A percentile compares a stretch with the other conserved stretches of the same genome.
These are phyloP conservation scores for Citrus inodora DNA, from an alignment of 345 rosid species.

Conservation along the genomic window DNA sequence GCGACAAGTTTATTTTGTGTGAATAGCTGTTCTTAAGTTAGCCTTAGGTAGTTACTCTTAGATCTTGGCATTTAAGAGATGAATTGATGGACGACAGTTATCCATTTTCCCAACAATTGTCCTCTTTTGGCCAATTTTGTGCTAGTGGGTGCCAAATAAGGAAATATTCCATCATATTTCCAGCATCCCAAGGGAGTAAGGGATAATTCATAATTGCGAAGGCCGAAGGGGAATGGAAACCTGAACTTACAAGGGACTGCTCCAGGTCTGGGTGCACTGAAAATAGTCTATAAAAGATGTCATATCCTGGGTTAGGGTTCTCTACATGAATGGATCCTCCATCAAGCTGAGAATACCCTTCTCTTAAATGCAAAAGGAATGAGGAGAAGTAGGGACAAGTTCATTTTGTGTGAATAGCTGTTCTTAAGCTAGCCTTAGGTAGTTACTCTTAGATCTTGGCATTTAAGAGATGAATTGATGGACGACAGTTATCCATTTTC, in stretches of 20 bases:
- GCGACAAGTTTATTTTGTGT: neutral
- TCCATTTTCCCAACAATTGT: neutral
- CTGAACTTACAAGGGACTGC: neutral
- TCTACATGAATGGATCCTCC: constrained; percentile 4
- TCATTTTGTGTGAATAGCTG: neutral
- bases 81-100: neutral
- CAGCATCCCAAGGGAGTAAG: neutral
- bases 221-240: neutral
- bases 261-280: neutral
- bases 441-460: neutral
- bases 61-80: neutral
- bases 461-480: neutral
- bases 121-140: neutral
- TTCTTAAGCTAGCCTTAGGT: neutral
- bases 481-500: neutral
- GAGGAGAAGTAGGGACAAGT: neutral
- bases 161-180: neutral
- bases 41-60: neutral
- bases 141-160: neutral
- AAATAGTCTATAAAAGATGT: neutral
- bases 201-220: neutral
- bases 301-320: neutral
- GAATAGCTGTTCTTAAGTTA: neutral
- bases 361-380: neutral
- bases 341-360: neutral